Evolutionary conservation across 345 rosid species (phyloP).

Genomic region (Ricinus communis): DNA sequence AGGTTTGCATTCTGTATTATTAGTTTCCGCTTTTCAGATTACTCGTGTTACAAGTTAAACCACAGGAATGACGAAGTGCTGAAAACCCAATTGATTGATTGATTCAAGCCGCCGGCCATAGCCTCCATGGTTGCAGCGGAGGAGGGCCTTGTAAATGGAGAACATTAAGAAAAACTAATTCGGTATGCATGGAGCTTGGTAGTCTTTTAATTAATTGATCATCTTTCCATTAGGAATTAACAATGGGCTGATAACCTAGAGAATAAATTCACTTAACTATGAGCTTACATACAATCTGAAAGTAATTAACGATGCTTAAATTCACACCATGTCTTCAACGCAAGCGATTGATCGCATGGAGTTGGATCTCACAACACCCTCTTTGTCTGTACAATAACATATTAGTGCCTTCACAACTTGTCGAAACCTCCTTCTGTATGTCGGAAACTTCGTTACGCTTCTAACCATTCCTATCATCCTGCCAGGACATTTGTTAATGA

Average conservation of each 20-base stretch:
- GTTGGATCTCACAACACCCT: conserved; percentile 28
- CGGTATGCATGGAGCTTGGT: neutral
- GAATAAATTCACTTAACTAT: too few species aligned
- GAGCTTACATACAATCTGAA: neutral
- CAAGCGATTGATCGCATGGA: conserved; percentile 44
- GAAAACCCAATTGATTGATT: too few species aligned
- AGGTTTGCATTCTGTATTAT: too few species aligned
- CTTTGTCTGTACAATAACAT: conserved; percentile 43
- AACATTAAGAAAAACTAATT: too few species aligned
- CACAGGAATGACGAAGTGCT: too few species aligned
- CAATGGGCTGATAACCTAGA: neutral
- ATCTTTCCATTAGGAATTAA: neutral
- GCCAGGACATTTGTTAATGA: neutral
- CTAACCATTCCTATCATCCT: conserved; percentile 76
- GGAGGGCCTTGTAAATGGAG: too few species aligned
- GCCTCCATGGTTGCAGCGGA: too few species aligned
- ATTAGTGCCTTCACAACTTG: conserved; percentile 64
- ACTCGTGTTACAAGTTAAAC: too few species aligned
- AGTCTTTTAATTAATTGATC: neutral
- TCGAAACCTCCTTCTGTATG: conserved; percentile 65
- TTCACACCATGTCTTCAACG: conserved; percentile 29
- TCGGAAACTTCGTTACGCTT: conserved; percentile 63
- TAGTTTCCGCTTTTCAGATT: too few species aligned
- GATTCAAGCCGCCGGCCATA: too few species aligned
- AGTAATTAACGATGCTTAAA: neutral